Percentiles rank a stretch among this genome's conserved stretches.
phyloP scores from a whole-genome alignment of 352 stramenopile species.

The Phytophthora fragariae region DNA sequence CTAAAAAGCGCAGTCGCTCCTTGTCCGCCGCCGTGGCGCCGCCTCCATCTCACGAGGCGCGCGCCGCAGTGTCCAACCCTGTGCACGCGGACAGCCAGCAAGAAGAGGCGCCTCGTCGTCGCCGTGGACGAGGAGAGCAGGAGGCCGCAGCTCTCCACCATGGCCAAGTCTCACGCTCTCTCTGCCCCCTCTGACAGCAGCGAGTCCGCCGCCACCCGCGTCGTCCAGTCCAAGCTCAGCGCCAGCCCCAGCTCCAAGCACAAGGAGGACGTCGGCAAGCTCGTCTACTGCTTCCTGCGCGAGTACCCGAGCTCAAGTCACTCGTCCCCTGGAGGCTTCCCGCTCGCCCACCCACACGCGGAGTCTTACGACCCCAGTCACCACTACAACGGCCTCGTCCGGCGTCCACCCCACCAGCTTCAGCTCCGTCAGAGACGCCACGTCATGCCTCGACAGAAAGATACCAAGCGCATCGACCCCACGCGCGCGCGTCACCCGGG shows the following conservation, averaged over 20 bases:
- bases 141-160: constrained; percentile 2
- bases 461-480: constrained; percentile 61
- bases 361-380: constrained; percentile 37
- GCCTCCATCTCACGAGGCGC: not conserved
- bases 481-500: constrained; percentile 35
- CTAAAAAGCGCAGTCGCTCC: constrained; percentile 13
- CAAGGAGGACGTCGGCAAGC: constrained; percentile 44
- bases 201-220: constrained; percentile 18
- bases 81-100: not conserved
- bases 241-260: constrained; percentile 11
- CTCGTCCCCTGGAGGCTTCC: constrained; percentile 30
- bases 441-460: constrained; percentile 62
- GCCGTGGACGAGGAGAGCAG: constrained; percentile 11
- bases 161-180: constrained; percentile 39
- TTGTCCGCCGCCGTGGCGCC: not conserved
- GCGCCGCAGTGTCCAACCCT: not conserved
- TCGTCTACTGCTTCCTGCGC: constrained; percentile 46
- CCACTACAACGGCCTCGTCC: constrained; percentile 32
- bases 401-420: constrained; percentile 2
- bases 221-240: constrained; percentile 33
- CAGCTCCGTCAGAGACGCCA: constrained; percentile 14
- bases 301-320: constrained; percentile 31
- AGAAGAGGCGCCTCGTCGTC: constrained; percentile 12
- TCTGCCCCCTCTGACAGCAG: constrained; percentile 19
- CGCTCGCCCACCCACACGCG: constrained; percentile 24